Evolutionary conservation across 352 stramenopile species (phyloP), one percentile per base, ranked within the genome.

Genomic region (Phytophthora fragariae): DNA sequence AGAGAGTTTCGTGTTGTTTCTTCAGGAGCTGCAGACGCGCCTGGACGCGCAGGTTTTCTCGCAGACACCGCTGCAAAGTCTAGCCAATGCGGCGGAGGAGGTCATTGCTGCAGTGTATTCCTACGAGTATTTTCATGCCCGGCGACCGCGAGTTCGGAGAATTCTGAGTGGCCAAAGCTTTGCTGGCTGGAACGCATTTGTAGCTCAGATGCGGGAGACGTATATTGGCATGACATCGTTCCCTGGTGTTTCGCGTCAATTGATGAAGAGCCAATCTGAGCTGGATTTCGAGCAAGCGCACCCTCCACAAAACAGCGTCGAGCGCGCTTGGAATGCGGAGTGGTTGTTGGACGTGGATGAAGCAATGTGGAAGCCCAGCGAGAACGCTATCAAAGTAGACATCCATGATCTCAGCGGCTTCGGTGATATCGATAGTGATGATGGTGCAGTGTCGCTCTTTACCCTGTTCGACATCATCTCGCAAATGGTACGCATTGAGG

Each of bases 101-200:
- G 76, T 89, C 52, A 88, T 88, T 27, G 72, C 75, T 5, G 69
- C 75, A 9, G 81, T 91, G 33, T 91, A 91, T 65, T 86, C 80
- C 24, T 75, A 84, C 63, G 75, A 88, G 46, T 70, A 73, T 29
- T 91, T 84, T 57, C 73, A 84, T 46, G 50, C 57, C 1, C 80
- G 82, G 68, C 68, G 83, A 2, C 66, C 80, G 21, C 55, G 61
- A 14, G 75, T 91, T 29, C 79, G 83, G 4, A 59, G 87, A 21
- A 80, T 89, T 35, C 61, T 91, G 7, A 79, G 80, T 33, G 70
- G 74, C 10, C 80, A 86, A 29, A 77, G 67, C 5, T 88, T 91
- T 56, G 37, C 74, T 0, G 83, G 83, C 6, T 91, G 83, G 83
- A 76, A 66, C 9, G 56, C 70, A 11, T 91, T 91, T 24, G 81